phyloP scores from a whole-genome alignment of 768 basidiomycete genomes.

The Tricholomella constricta region DNA sequence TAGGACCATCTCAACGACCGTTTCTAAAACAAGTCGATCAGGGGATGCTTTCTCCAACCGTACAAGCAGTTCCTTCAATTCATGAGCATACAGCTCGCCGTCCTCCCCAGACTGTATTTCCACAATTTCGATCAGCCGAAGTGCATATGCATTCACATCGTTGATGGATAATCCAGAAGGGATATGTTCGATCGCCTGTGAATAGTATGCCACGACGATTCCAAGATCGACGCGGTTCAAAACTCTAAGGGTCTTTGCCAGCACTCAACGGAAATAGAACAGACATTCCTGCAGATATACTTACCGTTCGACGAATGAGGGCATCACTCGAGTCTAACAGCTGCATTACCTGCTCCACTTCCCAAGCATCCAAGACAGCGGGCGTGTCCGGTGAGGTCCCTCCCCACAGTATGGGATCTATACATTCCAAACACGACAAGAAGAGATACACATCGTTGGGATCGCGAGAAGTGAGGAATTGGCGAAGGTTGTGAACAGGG shows the following conservation, averaged over 20 bases:
- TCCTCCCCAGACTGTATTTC: conserved; percentile 48
- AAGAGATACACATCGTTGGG: conserved; percentile 69
- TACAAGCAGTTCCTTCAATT: conserved; percentile 44
- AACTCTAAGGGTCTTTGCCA: conserved; percentile 59
- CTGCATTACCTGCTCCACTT: conserved; percentile 73
- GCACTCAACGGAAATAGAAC: conserved; percentile 7
- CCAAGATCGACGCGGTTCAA: conserved; percentile 57
- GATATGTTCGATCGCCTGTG: conserved; percentile 41
- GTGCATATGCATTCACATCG: conserved; percentile 43
- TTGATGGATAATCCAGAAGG: conserved; percentile 31
- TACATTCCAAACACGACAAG: conserved; percentile 58
- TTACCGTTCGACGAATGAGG: conserved; percentile 60
- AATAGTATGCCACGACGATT: conserved; percentile 60
- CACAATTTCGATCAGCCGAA: conserved; percentile 57
- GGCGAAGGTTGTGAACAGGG: conserved; percentile 51
- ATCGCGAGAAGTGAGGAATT: conserved; percentile 57
- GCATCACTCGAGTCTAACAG: conserved; percentile 62
- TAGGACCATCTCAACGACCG: conserved; percentile 58
- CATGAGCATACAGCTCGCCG: conserved; percentile 59
- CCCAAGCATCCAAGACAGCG: conserved; percentile 65
- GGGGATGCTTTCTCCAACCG: conserved; percentile 36
- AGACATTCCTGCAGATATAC: conserved; percentile 10
- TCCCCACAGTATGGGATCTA: conserved; percentile 68
- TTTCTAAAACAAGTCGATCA: conserved; percentile 50
- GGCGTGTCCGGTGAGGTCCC: conserved; percentile 54